Evolutionary conservation across 805 yeast genomes (phyloP), one percentile per base, ranked within the genome.

Genomic region (Hanseniaspora valbyensis): DNA sequence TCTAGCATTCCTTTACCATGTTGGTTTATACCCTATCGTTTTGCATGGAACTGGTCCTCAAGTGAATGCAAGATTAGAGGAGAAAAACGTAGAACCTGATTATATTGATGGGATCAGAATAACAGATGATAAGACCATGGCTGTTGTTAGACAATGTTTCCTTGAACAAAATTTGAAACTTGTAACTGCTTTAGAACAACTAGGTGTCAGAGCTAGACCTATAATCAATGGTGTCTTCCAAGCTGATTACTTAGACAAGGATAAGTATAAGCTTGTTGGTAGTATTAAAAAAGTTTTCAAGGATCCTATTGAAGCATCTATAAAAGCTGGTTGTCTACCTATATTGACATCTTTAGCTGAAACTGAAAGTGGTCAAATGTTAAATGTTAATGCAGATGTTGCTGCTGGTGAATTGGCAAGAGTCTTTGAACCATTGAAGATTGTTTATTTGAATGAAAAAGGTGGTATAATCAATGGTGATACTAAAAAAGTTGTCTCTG

Each of bases 41-140:
- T 75, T 92, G 53, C 99, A 92, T 64, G 99, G 99, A 26, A 92
- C 98, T 1, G 99, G 99, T 18, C 99, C 99, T 6, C 99, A 92
- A 69, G 92, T 92, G 69, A 92, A 92, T 65, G 95, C 84, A 61
- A 77, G 88, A 58, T 74, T 92, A 53, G 98, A 92, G 67, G 81
- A 80, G 46, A 95, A 86, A 66, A 96, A 96, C 37, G 86, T 92
- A 29, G 96, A 85, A 65, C 97, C 99, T 4, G 87, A 85, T 56
- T 92, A 92, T 66, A 83, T 81, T 54, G 97, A 92, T 62, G 99
- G 99, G 8, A 92, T 92, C 60, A 78, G 99, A 62, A 86, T 92
- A 64, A 92, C 99, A 24, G 94, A 92, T 65, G 81, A 84, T 52
- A 79, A 82, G 57, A 92, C 98, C 24, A 92, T 92, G 97, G 75